Percentiles rank a stretch among this genome's conserved stretches.
phyloP scores from a whole-genome alignment of 257 asterid species.

The Ehretia macrophylla region DNA sequence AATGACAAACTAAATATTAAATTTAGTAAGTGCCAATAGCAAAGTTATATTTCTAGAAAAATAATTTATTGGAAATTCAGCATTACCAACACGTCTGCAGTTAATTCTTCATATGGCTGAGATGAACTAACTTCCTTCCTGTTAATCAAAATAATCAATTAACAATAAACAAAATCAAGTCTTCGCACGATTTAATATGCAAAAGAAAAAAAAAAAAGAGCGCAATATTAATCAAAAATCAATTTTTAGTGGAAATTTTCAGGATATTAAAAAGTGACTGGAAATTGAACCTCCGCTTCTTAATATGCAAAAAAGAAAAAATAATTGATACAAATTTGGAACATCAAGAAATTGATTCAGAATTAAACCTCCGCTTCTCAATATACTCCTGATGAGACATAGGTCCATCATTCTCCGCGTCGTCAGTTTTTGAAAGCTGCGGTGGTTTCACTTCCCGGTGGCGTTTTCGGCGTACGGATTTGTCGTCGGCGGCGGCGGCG shows the following conservation, averaged over 20 bases:
- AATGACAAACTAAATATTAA: background rate
- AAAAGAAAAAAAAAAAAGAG: background rate
- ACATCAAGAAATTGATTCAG: background rate
- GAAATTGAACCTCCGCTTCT: slow-evolving; percentile 46
- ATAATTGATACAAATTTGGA: too few species aligned
- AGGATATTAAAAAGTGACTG: too few species aligned
- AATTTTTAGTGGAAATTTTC: too few species aligned
- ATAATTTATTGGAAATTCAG: background rate
- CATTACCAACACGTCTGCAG: slow-evolving; percentile 62
- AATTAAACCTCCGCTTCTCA: slow-evolving; percentile 50
- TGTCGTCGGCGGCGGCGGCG: slow-evolving; percentile 18
- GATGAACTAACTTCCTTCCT: slow-evolving; percentile 63
- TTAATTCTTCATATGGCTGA: slow-evolving; percentile 52
- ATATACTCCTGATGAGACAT: slow-evolving; percentile 80
- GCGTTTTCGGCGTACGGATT: slow-evolving; percentile 37
- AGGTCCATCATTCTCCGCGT: slow-evolving; percentile 44
- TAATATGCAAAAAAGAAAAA: too few species aligned
- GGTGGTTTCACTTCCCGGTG: slow-evolving; percentile 31
- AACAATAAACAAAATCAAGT: background rate
- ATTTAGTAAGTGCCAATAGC: too few species aligned
- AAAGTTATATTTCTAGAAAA: background rate
- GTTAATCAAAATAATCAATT: too few species aligned
- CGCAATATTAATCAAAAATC: background rate
- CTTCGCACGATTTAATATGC: background rate
- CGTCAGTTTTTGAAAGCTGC: slow-evolving; percentile 19